Conservation (phyloP, 805 yeast genomes). For the Ogataea kodamae region DNA sequence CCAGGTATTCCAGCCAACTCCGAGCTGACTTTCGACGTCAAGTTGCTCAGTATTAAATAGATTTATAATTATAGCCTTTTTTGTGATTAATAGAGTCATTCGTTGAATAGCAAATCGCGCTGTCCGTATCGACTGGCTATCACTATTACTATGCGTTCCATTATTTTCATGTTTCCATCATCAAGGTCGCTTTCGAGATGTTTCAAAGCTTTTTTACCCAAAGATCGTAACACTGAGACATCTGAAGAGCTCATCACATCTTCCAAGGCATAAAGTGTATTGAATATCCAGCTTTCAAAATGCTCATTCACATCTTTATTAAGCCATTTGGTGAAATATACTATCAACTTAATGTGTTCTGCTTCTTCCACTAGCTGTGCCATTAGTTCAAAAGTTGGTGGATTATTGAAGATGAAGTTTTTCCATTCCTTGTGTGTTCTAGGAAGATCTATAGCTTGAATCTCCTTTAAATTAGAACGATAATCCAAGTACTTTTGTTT, state of each 20-base stretch:
- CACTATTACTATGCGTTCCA: slow-evolving; percentile 21
- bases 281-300: slow-evolving; percentile 39
- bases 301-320: slow-evolving; percentile 29
- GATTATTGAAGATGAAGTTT: slow-evolving; percentile 32
- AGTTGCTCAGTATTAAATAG: slow-evolving; percentile 84
- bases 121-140: slow-evolving; percentile 26
- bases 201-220: slow-evolving; percentile 37
- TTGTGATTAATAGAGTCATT: too few species aligned
- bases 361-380: slow-evolving; percentile 35
- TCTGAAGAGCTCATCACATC: slow-evolving; percentile 36
- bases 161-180: slow-evolving; percentile 14
- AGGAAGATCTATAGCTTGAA: slow-evolving; percentile 36
- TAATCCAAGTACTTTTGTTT: slow-evolving; percentile 20
- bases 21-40: slow-evolving; percentile 93
- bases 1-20: slow-evolving; percentile 99
- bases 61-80: too few species aligned
- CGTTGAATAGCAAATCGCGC: slow-evolving; percentile 27
- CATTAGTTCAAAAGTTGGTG: slow-evolving; percentile 32
- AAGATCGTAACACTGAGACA: slow-evolving; percentile 38
- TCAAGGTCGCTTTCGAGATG: slow-evolving; percentile 23
- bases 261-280: slow-evolving; percentile 38
- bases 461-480: slow-evolving; percentile 21
- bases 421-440: slow-evolving; percentile 42
- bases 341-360: slow-evolving; percentile 34
- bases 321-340: slow-evolving; percentile 44